Percentiles rank a stretch among this genome's conserved stretches.
phyloP scores from a whole-genome alignment of 2,329 filamentous ascomycete genomes.

The Apiospora malaysiana region DNA sequence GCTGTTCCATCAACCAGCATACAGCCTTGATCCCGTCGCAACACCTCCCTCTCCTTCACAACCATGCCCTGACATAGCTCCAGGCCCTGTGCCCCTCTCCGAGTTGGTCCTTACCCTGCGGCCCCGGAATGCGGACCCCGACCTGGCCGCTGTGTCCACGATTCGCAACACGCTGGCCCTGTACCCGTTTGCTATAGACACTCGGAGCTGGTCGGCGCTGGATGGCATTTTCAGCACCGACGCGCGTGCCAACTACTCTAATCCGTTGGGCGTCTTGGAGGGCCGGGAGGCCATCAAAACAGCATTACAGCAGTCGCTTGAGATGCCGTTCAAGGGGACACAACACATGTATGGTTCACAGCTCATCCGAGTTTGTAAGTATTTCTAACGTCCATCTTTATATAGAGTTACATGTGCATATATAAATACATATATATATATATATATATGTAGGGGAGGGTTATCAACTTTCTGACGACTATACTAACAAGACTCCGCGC shows the following conservation, averaged over 20 bases:
- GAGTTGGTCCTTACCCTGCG: background rate
- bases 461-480: background rate
- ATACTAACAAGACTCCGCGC: background rate
- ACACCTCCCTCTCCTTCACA: background rate
- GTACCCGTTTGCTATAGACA: conserved; percentile 11
- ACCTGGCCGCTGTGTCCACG: background rate
- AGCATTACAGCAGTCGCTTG: background rate
- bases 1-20: background rate
- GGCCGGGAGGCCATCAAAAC: background rate
- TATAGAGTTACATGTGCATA: no score
- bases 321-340: background rate
- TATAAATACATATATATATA: background rate
- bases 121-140: background rate
- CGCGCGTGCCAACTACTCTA: conserved; percentile 11
- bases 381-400: background rate
- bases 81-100: background rate
- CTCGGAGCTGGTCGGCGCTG: background rate
- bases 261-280: conserved; percentile 6
- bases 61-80: background rate
- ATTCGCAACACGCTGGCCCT: conserved; percentile 10
- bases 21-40: background rate
- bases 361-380: background rate
- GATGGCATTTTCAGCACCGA: conserved; percentile 3
- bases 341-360: background rate
- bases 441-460: no score